These are phyloP conservation scores for Protomyces inundatus DNA, from an alignment of 1,139 yeast species.

Conservation along the genomic window DNA sequence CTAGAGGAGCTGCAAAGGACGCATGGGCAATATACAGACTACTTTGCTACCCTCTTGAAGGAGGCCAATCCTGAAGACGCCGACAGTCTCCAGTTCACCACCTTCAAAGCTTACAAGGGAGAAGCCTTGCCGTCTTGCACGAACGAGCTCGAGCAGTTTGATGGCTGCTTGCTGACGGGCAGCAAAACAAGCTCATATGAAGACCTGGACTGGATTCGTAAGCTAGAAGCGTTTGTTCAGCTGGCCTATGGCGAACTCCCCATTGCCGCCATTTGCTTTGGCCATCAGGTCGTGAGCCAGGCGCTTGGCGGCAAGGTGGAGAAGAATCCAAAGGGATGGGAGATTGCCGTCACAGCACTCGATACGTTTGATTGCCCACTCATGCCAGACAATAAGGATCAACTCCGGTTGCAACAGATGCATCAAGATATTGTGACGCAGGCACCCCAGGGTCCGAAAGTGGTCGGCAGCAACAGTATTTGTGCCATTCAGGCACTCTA, in stretches of 20 bases:
- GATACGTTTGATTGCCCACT: slow-evolving; percentile 37
- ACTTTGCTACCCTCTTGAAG: slow-evolving; percentile 22
- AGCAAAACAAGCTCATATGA: slow-evolving; percentile 39
- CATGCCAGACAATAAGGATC: slow-evolving; percentile 38
- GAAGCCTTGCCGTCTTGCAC: slow-evolving; percentile 40
- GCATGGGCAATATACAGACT: slow-evolving; percentile 27
- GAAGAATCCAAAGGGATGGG: slow-evolving; percentile 65
- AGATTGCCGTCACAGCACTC: slow-evolving; percentile 57
- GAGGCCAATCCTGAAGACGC: not conserved
- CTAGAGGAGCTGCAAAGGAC: slow-evolving; percentile 16
- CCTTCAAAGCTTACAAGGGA: slow-evolving; percentile 47
- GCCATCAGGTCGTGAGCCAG: slow-evolving; percentile 72
- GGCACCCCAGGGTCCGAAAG: slow-evolving; percentile 44
- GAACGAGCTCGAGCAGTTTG: slow-evolving; percentile 39
- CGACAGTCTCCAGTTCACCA: slow-evolving; percentile 32
- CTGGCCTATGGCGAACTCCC: slow-evolving; percentile 34
- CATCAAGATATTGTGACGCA: slow-evolving; percentile 68
- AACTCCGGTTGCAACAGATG: slow-evolving; percentile 50
- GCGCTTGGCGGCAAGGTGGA: slow-evolving; percentile 59
- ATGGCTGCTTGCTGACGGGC: slow-evolving; percentile 59
- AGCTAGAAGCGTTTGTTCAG: not conserved
- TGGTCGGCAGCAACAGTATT: slow-evolving; percentile 50
- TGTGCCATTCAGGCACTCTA: slow-evolving; percentile 64
- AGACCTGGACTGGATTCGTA: not conserved
- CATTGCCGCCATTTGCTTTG: slow-evolving; percentile 57